Evolutionary conservation across 345 rosid species (phyloP), one percentile per base, ranked within the genome.

Genomic region (Anacardium occidentale): DNA sequence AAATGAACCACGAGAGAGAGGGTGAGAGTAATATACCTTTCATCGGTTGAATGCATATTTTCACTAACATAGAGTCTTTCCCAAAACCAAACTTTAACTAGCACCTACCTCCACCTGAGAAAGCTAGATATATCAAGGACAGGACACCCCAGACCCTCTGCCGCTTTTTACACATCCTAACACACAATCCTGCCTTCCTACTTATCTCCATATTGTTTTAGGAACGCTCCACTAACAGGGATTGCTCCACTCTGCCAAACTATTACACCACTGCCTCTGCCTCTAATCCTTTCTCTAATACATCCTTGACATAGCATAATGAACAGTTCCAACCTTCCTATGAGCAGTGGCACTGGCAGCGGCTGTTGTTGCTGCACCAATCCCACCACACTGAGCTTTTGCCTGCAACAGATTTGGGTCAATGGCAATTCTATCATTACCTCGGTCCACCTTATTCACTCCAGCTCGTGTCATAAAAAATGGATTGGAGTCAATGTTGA

Each of bases 251-350:
- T 26, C 21, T 6, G 50, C 26, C 67, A 52, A 2, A 24, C 15
- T 5, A 4, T 52, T 59, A 57, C 9, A 0, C 10, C 13, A 45
- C 34, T 37, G 34, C 64, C 70, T 26, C 34, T 37, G 34, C 60
- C 66, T 26, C 40, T 53, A 37, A 10, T 48, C 48, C 18, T 20
- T 53, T 15, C 62, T 24, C 79, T 77, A 93, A 75, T 86, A 91
- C 96, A 87, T 88, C 86, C 86, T 89, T 3, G 92, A 70, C 87
- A 81, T 79, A 53, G 93, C 90, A 57, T 83, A 89, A 68, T 89
- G 96, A 79, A 91, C 83, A 18, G 91, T 68, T 47, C 96, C 98
- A 14, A 90, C 86, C 85, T 90, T 94, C 73, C 94, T 75, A 76
- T 86, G 92, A 68, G 83, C 62, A 34, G 89, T 83, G 0, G 77